These are phyloP conservation scores for Neurospora tetraspora DNA, from an alignment of 495 filamentous ascomycete genomes.

Conservation along the genomic window DNA sequence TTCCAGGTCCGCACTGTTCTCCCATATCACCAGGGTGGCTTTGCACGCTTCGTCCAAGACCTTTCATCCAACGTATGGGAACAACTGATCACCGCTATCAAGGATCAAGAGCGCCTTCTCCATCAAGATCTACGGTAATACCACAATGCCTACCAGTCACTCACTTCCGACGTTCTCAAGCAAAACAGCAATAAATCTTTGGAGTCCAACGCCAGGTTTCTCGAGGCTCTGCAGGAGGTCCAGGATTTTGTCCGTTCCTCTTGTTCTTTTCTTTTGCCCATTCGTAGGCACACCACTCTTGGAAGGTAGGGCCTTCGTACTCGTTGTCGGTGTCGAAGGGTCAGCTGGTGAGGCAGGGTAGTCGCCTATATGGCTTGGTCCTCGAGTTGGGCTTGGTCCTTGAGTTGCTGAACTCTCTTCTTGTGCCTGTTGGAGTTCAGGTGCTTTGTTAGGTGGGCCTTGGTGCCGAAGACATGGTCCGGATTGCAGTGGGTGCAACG, in stretches of 20 bases:
- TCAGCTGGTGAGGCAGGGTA: no score
- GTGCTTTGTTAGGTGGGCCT: no score
- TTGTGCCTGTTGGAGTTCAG: no score
- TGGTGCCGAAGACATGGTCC: no score
- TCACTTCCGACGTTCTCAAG: not conserved
- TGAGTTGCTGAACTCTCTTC: no score
- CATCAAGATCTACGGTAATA: not conserved
- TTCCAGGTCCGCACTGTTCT: not conserved
- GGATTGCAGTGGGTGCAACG: no score
- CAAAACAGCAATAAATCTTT: not conserved
- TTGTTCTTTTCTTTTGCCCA: no score
- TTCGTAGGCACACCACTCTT: no score
- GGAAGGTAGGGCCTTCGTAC: no score
- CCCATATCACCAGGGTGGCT: not conserved
- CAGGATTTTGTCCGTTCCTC: not conserved
- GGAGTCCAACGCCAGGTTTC: not conserved
- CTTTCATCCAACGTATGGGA: not conserved
- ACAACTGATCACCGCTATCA: not conserved
- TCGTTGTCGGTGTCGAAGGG: no score
- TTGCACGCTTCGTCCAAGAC: not conserved
- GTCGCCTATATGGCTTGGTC: no score
- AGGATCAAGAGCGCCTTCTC: not conserved
- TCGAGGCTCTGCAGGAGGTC: not conserved
- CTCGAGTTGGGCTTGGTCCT: no score
- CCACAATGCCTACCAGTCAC: not conserved